These are phyloP conservation scores for Colletotrichum navitas DNA, from an alignment of 2,329 filamentous ascomycete genomes.

Conservation along the genomic window DNA sequence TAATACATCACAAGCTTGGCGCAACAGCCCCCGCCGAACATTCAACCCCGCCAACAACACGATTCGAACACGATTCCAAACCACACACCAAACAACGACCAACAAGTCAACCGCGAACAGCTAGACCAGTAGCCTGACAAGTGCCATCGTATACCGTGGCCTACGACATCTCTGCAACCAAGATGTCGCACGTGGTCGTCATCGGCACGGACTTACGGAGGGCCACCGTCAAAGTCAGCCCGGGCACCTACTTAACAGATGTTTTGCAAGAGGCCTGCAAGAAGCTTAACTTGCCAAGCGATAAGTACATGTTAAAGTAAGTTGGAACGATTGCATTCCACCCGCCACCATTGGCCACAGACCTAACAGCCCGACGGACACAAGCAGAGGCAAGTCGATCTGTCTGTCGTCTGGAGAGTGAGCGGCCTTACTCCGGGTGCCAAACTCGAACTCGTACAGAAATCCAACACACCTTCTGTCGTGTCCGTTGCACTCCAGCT, in stretches of 20 bases:
- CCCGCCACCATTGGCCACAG: conserved; percentile 1
- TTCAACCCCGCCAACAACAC: conserved; percentile 33
- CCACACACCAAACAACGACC: neutral
- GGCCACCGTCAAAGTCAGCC: conserved; percentile 84
- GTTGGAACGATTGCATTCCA: conserved; percentile 41
- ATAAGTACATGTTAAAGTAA: conserved; percentile 86
- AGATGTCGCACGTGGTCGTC: conserved; percentile 89
- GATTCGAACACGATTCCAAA: conserved; percentile 5
- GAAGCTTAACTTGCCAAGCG: conserved; percentile 80
- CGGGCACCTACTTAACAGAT: conserved; percentile 84
- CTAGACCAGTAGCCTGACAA: neutral
- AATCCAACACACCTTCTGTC: conserved; percentile 85
- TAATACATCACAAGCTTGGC: conserved; percentile 26
- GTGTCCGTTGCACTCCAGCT: conserved; percentile 92
- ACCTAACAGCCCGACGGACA: conserved; percentile 64
- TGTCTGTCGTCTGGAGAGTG: conserved; percentile 86
- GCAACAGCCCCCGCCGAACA: conserved; percentile 36
- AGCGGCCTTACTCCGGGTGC: conserved; percentile 87
- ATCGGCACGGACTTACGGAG: conserved; percentile 84
- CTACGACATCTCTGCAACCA: conserved; percentile 40
- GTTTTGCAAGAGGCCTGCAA: conserved; percentile 88
- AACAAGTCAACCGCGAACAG: neutral
- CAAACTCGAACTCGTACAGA: conserved; percentile 90
- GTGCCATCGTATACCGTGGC: too few species aligned
- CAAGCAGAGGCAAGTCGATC: conserved; percentile 87